Evolutionary conservation across 2,329 filamentous ascomycete genomes (phyloP).

Genomic region (Aureobasidium namibiae): DNA sequence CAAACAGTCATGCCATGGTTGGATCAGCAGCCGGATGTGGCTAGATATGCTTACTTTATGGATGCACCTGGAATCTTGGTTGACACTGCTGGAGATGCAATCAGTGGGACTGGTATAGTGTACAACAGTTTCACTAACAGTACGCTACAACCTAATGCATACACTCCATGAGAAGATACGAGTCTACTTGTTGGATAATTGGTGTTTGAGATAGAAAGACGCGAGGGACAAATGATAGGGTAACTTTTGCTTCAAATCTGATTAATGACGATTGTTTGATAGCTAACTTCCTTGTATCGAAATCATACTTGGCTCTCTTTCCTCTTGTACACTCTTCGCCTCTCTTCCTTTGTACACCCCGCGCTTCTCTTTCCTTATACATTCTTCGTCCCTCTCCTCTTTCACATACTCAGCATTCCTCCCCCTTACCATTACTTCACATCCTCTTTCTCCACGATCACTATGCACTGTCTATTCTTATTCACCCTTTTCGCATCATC

Average conservation of each 20-base stretch:
- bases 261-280: too few species aligned
- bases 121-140: conserved; percentile 18
- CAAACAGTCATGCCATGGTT: conserved; percentile 34
- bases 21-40: conserved; percentile 30
- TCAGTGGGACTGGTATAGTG: conserved; percentile 19
- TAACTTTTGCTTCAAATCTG: not conserved
- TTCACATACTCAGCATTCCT: too few species aligned
- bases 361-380: too few species aligned
- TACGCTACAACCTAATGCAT: conserved; percentile 1
- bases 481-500: too few species aligned
- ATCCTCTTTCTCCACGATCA: too few species aligned
- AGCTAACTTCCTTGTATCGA: not conserved
- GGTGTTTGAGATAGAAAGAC: not conserved
- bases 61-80: conserved; percentile 24
- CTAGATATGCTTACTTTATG: conserved; percentile 30
- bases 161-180: not conserved
- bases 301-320: too few species aligned
- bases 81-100: conserved; percentile 16
- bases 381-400: too few species aligned
- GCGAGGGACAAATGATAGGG: not conserved
- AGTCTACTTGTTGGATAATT: too few species aligned
- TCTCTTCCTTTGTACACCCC: too few species aligned
- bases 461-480: too few species aligned
- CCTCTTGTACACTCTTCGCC: too few species aligned
- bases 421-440: too few species aligned